These are phyloP conservation scores for Tinospora cordifolia DNA, from an alignment of 164 flowering plant genomes.

Conservation along the genomic window DNA sequence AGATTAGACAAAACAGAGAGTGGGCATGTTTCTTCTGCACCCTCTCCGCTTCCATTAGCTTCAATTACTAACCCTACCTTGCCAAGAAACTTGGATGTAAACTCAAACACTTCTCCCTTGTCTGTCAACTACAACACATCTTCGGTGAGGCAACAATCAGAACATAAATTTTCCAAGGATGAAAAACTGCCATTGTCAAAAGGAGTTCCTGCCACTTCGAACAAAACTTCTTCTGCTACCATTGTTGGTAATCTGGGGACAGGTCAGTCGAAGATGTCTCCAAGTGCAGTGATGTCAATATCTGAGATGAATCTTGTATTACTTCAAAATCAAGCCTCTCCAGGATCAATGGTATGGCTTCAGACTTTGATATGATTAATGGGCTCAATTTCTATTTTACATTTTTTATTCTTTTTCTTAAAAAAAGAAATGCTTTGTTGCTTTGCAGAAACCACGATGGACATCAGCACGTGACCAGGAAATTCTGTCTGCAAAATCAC, in stretches of 20 bases:
- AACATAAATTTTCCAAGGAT: slow-evolving; percentile 8
- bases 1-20: slow-evolving; percentile 8
- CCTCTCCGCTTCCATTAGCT: slow-evolving; percentile 14
- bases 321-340: slow-evolving; percentile 40
- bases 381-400: background rate
- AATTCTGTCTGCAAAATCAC: slow-evolving; percentile 35
- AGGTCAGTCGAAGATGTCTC: slow-evolving; percentile 50
- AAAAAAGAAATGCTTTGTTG: too few species aligned
- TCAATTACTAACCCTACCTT: slow-evolving; percentile 9
- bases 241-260: slow-evolving; percentile 22
- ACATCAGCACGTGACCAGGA: slow-evolving; percentile 40
- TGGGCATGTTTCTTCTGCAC: slow-evolving; percentile 5
- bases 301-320: slow-evolving; percentile 49
- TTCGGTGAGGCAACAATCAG: slow-evolving; percentile 2
- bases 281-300: slow-evolving; percentile 42
- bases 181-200: slow-evolving; percentile 2
- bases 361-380: background rate
- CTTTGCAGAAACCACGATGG: slow-evolving; percentile 43
- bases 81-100: slow-evolving; percentile 10
- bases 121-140: slow-evolving; percentile 8
- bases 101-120: slow-evolving; percentile 13
- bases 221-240: slow-evolving; percentile 20
- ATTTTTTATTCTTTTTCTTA: background rate
- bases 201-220: slow-evolving; percentile 14
- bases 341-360: slow-evolving; percentile 48